Evolutionary conservation across 2,329 filamentous ascomycete species (phyloP), one percentile per base, ranked within the genome.

Genomic region (Colletotrichum orbiculare): DNA sequence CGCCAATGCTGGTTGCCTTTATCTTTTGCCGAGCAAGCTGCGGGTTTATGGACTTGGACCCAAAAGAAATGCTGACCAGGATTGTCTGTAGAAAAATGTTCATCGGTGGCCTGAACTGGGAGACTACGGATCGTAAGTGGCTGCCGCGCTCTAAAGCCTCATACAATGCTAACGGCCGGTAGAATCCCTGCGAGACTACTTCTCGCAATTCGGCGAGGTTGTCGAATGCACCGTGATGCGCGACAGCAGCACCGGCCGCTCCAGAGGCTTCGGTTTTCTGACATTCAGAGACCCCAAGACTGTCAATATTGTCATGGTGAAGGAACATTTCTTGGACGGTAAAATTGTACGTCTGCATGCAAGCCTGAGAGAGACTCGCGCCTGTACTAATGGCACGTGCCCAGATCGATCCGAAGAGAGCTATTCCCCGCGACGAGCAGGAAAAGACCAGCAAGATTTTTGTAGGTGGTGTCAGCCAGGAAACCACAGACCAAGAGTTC

Each of bases 161-260:
- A 39, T 38, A 56, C 67, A 71, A 64, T 69, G 66, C 33, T 52
- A 42, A 69, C 17, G 25, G 34, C 41, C 25, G 57, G 50, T 75
- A 99, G 96, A 99, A 83, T 98, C 96, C 8, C 86, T 99, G 35
- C 92, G 94, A 71, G 92, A 97, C 69, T 99, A 99, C 77, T 99
- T 99, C 77, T 94, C 95, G 11, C 94, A 98, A 73, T 99, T 97
- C 76, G 96, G 96, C 66, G 96, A 99, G 77, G 96, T 99, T 48
- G 87, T 95, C 37, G 96, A 99, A 81, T 98, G 96, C 77, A 99
- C 96, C 13, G 96, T 99, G n/a, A 99, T 99, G 96, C 89, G 96
- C 69, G 96, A 99, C 79, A 94, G 94, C 67, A 91, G 92, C 54
- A 97, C 94, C 9, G 96, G 96, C 47, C 90, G 96, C 68, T 98